Evolutionary conservation across 2,329 filamentous ascomycete species (phyloP).

Genomic region (Beauveria asiatica): DNA sequence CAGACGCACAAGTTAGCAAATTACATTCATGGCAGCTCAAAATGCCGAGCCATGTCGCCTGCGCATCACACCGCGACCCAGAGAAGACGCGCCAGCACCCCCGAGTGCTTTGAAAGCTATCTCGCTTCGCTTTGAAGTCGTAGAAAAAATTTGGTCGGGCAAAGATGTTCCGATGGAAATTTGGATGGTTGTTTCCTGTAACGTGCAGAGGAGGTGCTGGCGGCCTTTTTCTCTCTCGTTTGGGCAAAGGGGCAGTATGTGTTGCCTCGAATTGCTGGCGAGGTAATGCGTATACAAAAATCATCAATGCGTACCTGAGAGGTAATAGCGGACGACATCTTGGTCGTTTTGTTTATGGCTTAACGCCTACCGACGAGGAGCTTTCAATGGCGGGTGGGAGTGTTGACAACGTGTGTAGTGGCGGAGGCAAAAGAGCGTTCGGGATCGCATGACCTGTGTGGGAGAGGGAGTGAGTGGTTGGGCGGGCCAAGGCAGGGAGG

Average conservation of each 20-base stretch:
- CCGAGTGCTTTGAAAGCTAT: background rate
- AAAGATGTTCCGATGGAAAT: background rate
- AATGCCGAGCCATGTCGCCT: background rate
- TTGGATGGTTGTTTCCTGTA: background rate
- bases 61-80: background rate
- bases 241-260: background rate
- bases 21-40: background rate
- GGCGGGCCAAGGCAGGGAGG: background rate
- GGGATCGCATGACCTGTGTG: constrained; percentile 30
- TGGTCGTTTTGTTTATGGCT: constrained; percentile 41
- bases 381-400: constrained; percentile 26
- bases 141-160: background rate
- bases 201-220: background rate
- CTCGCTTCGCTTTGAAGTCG: background rate
- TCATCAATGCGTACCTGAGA: constrained; percentile 42
- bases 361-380: constrained; percentile 39
- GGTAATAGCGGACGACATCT: constrained; percentile 47
- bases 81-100: background rate
- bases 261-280: background rate
- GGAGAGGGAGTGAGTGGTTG: constrained; percentile 15
- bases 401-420: constrained; percentile 22
- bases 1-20: constrained; percentile 13
- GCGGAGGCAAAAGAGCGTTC: constrained; percentile 21
- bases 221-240: background rate
- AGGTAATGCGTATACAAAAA: background rate